Evolutionary conservation across 2,329 filamentous ascomycete species (phyloP).

Genomic region (Fusarium phyllophilum): DNA sequence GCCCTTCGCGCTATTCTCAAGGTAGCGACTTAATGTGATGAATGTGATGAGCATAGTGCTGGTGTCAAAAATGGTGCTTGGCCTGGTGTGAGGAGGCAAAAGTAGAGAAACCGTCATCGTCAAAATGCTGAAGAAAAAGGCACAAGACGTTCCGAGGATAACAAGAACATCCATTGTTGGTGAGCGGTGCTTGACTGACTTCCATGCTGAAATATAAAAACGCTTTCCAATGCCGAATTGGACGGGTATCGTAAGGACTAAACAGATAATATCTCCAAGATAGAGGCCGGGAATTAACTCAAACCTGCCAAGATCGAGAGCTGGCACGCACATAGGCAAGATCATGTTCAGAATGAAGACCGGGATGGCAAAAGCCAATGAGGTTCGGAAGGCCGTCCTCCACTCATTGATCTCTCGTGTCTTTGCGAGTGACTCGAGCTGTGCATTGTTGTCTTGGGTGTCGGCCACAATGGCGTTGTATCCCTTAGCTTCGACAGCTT

Average conservation of each 20-base stretch:
- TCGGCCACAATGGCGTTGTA: constrained; percentile 92
- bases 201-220: constrained; percentile 94
- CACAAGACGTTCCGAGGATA: constrained; percentile 90
- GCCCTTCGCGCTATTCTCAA: constrained; percentile 95
- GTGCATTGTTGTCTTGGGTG: constrained; percentile 94
- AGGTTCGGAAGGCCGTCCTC: constrained; percentile 82
- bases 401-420: constrained; percentile 96
- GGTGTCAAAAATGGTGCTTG: constrained; percentile 93
- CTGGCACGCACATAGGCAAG: constrained; percentile 83
- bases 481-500: constrained; percentile 81
- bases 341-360: constrained; percentile 95
- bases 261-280: constrained; percentile 86
- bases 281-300: constrained; percentile 79
- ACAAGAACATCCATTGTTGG: constrained; percentile 99
- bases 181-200: constrained; percentile 87
- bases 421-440: constrained; percentile 94
- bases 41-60: constrained; percentile 99
- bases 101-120: constrained; percentile 86
- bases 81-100: constrained; percentile 79
- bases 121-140: constrained; percentile 93
- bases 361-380: constrained; percentile 83
- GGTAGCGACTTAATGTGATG: constrained; percentile 86
- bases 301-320: constrained; percentile 79
- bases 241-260: constrained; percentile 87
- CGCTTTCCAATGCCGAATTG: constrained; percentile 96